Evolutionary conservation across 805 yeast species (phyloP), one percentile per base, ranked within the genome.

Genomic region (Nakazawaea siamensis): DNA sequence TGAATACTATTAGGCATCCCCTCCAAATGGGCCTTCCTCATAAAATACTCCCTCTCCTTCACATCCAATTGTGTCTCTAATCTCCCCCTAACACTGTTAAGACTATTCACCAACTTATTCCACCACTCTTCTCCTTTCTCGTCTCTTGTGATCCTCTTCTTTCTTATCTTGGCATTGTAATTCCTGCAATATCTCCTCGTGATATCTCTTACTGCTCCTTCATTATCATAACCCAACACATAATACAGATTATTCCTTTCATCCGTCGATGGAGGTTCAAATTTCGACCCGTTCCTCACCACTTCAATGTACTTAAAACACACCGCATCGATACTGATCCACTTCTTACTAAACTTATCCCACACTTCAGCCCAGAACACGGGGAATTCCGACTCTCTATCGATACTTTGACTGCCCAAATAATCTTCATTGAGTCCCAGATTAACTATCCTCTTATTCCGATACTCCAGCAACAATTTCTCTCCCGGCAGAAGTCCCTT

Each of bases 301-400:
- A 71, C 62, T 53, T 85, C 94, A 26, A 85, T 72, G 7, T 68
- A 55, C 37, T 71, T 56, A 37, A 78, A 68, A 19, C 79, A 77
- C 0, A 79, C 60, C 0, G 97, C 92, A 48, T 92, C 98, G 2
- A 87, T 66, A 2, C 94, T 73, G n/a, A 87, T 68, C 94, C 96
- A 90, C 33, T 66, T 71, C 39, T 75, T 68, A 4, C 74, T 58
- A 39, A 68, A 73, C 33, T 70, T 69, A 51, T 90, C 88, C 95
- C 95, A 90, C 0, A 83, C 95, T 52, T 92, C 98, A 16, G 77
- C 77, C 98, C 98, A 92, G 50, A 80, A 87, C 0, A 87, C 67
- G 0, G 97, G 97, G 48, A 63, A 80, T 7, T 41, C 38, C 2
- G 43, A 43, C 13, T 41, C 42, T 14, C 33, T 39, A 1, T 39